A percentile compares a stretch with the other conserved stretches of the same genome.
Conservation (phyloP, 2,329 filamentous ascomycete species). For the Hymenoscyphus scutula region DNA sequence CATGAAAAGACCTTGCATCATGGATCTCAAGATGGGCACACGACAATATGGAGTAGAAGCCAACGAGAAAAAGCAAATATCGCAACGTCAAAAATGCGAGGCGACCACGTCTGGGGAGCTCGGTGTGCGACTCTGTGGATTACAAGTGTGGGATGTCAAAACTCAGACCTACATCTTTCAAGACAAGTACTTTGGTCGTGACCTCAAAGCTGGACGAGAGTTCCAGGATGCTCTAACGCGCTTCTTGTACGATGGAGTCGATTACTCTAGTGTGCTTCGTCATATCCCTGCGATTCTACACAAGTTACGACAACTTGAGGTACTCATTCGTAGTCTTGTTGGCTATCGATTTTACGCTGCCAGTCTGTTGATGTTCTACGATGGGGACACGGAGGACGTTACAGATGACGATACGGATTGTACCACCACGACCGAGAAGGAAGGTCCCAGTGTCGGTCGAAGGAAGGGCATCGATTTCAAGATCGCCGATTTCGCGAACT, state of each 20-base stretch:
- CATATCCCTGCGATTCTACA: conserved; percentile 86
- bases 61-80: conserved; percentile 85
- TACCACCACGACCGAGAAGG: conserved; percentile 39
- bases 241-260: conserved; percentile 88
- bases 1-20: conserved; percentile 94
- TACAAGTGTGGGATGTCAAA: conserved; percentile 92
- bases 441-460: conserved; percentile 37
- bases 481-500: conserved; percentile 98
- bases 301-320: conserved; percentile 79
- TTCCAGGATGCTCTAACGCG: conserved; percentile 85
- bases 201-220: conserved; percentile 80
- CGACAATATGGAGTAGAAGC: conserved; percentile 95
- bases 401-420: conserved; percentile 41
- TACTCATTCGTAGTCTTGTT: conserved; percentile 73
- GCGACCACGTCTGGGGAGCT: conserved; percentile 88
- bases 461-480: conserved; percentile 77
- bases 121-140: conserved; percentile 88
- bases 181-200: conserved; percentile 95
- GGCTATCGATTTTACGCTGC: conserved; percentile 95
- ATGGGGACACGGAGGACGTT: conserved; percentile 67
- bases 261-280: conserved; percentile 72
- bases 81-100: conserved; percentile 89
- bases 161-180: conserved; percentile 88
- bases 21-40: conserved; percentile 98
- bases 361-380: conserved; percentile 92